Conservation (phyloP, 805 yeast species). For the Yarrowia bubula region DNA sequence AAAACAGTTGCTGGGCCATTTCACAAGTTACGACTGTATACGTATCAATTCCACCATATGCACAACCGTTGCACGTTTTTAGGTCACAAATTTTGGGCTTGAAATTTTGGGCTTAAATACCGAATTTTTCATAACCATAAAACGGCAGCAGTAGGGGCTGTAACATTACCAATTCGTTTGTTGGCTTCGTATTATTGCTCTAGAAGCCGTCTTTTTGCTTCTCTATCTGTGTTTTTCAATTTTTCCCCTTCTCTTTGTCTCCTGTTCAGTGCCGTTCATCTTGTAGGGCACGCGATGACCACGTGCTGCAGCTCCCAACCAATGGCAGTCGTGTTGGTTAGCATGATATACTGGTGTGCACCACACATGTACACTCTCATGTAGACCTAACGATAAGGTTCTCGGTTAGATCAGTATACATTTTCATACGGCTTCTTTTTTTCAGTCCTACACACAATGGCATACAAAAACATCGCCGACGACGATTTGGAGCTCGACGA, state of each 20-base stretch:
- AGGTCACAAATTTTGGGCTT: no score
- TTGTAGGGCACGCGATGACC: background rate
- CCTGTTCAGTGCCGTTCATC: background rate
- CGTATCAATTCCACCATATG: no score
- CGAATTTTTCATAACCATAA: no score
- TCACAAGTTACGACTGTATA: no score
- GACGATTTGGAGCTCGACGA: conserved; percentile 8
- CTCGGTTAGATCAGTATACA: conserved; percentile 24
- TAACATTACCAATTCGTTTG: no score
- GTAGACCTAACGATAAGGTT: conserved; percentile 4
- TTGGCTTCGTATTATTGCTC: no score
- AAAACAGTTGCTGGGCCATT: no score
- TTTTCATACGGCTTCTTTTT: conserved; percentile 14
- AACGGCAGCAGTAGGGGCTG: no score
- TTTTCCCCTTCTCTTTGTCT: background rate
- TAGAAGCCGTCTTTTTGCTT: no score
- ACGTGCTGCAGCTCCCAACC: conserved; percentile 13
- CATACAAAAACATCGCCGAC: background rate
- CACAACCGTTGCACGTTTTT: no score
- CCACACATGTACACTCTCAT: background rate
- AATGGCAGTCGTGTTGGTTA: background rate
- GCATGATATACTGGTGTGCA: background rate
- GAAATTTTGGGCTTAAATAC: no score
- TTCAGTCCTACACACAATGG: background rate
- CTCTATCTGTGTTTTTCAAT: background rate